Evolutionary conservation across 768 basidiomycete genomes (phyloP).

Genomic region (Fomitopsis pulvina): DNA sequence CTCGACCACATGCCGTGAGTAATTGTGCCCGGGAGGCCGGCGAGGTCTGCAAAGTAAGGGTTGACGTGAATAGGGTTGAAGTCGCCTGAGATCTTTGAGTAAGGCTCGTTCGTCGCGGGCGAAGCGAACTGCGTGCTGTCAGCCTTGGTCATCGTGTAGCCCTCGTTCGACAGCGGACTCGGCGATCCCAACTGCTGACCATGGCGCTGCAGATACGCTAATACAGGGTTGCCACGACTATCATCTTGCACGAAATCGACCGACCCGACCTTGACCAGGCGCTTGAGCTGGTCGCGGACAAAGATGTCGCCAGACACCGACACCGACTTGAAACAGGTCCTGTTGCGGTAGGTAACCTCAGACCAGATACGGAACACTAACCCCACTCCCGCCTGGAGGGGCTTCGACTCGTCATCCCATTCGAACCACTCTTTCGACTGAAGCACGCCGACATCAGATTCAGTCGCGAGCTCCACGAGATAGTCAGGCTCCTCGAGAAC

Average conservation of each 20-base stretch:
- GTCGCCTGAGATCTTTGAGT: constrained; percentile 93
- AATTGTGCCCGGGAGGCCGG: constrained; percentile 90
- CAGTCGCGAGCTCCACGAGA: constrained; percentile 62
- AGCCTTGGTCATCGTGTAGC: constrained; percentile 73
- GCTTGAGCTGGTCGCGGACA: constrained; percentile 82
- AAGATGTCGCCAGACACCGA: constrained; percentile 82
- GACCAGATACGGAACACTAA: constrained; percentile 89
- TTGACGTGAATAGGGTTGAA: constrained; percentile 99
- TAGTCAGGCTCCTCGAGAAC: constrained; percentile 87
- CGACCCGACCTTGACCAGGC: constrained; percentile 81
- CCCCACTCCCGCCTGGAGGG: constrained; percentile 71
- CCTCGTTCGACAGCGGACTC: constrained; percentile 74
- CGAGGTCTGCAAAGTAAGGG: constrained; percentile 95
- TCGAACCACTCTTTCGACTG: constrained; percentile 98
- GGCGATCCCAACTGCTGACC: constrained; percentile 74
- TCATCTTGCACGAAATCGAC: constrained; percentile 85
- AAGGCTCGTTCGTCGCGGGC: constrained; percentile 90
- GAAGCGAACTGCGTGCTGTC: constrained; percentile 65
- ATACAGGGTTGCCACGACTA: constrained; percentile 88
- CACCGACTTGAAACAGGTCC: constrained; percentile 74
- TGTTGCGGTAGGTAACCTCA: constrained; percentile 87
- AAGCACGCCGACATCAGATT: constrained; percentile 83
- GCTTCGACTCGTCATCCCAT: constrained; percentile 80
- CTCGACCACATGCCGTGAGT: constrained; percentile 98
- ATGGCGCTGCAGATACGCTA: constrained; percentile 89